Evolutionary conservation across 1,284 basidiomycete genomes (phyloP), one percentile per base, ranked within the genome.

Genomic region (Marasmius oreades): DNA sequence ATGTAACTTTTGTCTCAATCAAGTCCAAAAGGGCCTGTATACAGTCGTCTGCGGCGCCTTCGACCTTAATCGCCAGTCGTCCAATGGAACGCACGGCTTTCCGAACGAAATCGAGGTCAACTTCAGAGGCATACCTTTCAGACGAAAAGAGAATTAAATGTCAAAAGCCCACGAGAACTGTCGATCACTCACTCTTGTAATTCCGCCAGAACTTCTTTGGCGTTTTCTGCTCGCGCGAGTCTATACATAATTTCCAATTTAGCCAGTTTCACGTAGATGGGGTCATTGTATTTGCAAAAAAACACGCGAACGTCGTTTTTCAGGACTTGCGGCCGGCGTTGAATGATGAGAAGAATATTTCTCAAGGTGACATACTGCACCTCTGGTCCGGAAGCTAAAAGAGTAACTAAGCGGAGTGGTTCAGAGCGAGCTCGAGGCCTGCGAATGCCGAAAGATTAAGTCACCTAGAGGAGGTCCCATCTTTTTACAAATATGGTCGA

Each of bases 261-360:
- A 53, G 95, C 95, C 36, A 99, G 82, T 71, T 99, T 99, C 73
- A 99, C 94, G 71, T 99, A 99, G 61, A 97, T 94, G 1, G 97
- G 97, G 68, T 99, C 97, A 69, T 98, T 99, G 74, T 99, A 99
- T 73, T 98, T 99, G 88, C 95, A 98, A 75, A 99, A 99, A 75
- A 99, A 99, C 20, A 98, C 94, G 62, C 95, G 92, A 70, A 99
- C 95, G 67, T 99, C 96, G 71, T 98, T 97, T 71, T 93, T 91
- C 52, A 99, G 78, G 14, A 99, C 93, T 39, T 88, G 75, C 7
- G 96, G 95, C 52, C 97, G 82, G 56, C 97, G 84, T 73, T 99
- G 97, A 59, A 99, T 94, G 63, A 99, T 93, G 31, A 99, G 83
- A 44, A 98, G 84, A 67, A 99, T 99, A 70, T 99, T 99, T 55